Evolutionary conservation across 768 basidiomycete genomes (phyloP).

Genomic region (Lactarius vividus): DNA sequence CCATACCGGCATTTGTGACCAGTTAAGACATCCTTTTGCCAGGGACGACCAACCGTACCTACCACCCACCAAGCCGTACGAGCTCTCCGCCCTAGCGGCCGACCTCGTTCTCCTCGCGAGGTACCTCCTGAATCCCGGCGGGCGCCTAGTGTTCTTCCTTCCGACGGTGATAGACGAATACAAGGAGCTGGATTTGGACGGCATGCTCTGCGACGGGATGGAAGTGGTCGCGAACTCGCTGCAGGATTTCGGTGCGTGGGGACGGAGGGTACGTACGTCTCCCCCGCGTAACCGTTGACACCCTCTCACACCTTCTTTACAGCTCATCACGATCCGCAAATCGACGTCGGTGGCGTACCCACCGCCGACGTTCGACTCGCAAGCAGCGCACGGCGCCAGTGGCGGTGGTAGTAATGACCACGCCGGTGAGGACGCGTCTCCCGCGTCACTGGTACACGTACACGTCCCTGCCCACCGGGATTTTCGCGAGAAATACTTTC

Average conservation of each 20-base stretch:
- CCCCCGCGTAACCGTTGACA: too few relatives aligned
- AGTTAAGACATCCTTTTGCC: constrained; percentile 4
- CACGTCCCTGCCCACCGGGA: constrained; percentile 83
- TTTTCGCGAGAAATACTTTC: constrained; percentile 87
- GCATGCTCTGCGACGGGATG: constrained; percentile 83
- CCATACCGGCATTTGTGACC: neutral
- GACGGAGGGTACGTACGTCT: constrained; percentile 64
- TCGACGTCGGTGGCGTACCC: constrained; percentile 43
- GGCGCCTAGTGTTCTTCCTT: constrained; percentile 93
- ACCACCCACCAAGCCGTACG: constrained; percentile 90
- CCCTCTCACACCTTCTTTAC: neutral
- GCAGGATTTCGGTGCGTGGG: constrained; percentile 96
- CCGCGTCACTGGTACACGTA: constrained; percentile 34
- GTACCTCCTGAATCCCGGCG: constrained; percentile 79
- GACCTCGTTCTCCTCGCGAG: constrained; percentile 83
- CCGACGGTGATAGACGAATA: constrained; percentile 92
- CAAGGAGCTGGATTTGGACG: constrained; percentile 77
- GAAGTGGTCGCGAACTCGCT: constrained; percentile 82
- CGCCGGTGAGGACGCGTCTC: neutral
- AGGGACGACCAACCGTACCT: constrained; percentile 71
- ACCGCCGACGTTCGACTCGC: constrained; percentile 53
- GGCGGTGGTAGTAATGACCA: constrained; percentile 1
- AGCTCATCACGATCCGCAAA: constrained; percentile 93
- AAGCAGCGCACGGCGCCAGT: neutral
- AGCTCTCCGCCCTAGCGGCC: constrained; percentile 74